Evolutionary conservation across 495 filamentous ascomycete genomes (phyloP).

Genomic region (Acidiella bohemica): DNA sequence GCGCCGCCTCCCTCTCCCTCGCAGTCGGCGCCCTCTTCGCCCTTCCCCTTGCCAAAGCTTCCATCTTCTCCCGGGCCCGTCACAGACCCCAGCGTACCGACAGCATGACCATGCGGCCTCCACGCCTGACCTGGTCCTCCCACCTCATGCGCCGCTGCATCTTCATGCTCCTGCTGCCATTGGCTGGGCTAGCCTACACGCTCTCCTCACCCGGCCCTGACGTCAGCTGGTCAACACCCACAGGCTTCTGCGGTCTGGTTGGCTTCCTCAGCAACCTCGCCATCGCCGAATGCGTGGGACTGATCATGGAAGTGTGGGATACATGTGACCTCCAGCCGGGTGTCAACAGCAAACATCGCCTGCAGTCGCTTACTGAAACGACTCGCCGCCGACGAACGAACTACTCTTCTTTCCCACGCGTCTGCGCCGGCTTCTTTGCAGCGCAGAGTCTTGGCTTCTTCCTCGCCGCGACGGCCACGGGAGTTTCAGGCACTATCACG

Average conservation of each 20-base stretch:
- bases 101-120: slow-evolving; percentile 40
- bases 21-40: slow-evolving; percentile 53
- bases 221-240: slow-evolving; percentile 45
- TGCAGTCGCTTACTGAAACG: slow-evolving; percentile 33
- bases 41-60: slow-evolving; percentile 57
- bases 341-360: slow-evolving; percentile 43
- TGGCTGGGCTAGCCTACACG: slow-evolving; percentile 51
- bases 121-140: slow-evolving; percentile 47
- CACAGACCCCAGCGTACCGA: slow-evolving; percentile 40
- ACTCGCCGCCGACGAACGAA: slow-evolving; percentile 44
- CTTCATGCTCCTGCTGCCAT: slow-evolving; percentile 50
- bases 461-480: slow-evolving; percentile 49
- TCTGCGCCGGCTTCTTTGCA: slow-evolving; percentile 56
- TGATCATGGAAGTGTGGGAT: slow-evolving; percentile 72
- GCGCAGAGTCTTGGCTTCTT: slow-evolving; percentile 53
- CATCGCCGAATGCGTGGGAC: slow-evolving; percentile 59
- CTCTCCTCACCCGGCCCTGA: slow-evolving; percentile 45
- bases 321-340: slow-evolving; percentile 55
- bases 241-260: slow-evolving; percentile 51
- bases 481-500: slow-evolving; percentile 45
- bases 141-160: slow-evolving; percentile 54
- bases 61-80: slow-evolving; percentile 48
- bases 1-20: slow-evolving; percentile 46
- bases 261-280: slow-evolving; percentile 58
- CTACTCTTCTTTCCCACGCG: slow-evolving; percentile 54